Percentiles rank a stretch among this genome's conserved stretches.
phyloP scores from a whole-genome alignment of 305 asterid species.

The Fraxinus sp. region DNA sequence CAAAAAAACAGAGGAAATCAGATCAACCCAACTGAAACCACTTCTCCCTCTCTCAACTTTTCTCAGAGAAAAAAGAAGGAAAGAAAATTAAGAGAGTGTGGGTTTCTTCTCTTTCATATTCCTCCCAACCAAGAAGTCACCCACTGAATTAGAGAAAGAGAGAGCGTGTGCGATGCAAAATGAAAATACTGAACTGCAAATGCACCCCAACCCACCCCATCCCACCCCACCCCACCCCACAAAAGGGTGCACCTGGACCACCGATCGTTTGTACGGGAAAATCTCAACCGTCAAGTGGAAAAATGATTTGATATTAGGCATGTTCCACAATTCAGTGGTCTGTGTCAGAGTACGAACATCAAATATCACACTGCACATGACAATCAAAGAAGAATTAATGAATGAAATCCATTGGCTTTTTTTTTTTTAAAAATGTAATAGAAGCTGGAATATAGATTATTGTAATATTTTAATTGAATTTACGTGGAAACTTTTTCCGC shows the following conservation, averaged over 20 bases:
- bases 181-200: not conserved
- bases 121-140: conserved; percentile 83
- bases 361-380: conserved; percentile 18
- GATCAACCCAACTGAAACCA: conserved; percentile 31
- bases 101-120: conserved; percentile 51
- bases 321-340: conserved; percentile 60
- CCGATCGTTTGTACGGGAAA: not conserved
- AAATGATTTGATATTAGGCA: conserved; percentile 48
- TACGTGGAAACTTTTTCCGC: not conserved
- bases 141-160: conserved; percentile 27
- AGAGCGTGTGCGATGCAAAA: conserved; percentile 14
- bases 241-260: not conserved
- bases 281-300: conserved; percentile 25
- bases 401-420: not conserved
- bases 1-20: conserved; percentile 17
- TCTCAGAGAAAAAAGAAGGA: conserved; percentile 15
- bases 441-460: too few relatives aligned
- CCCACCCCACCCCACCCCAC: not conserved
- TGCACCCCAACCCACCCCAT: not conserved
- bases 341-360: conserved; percentile 54
- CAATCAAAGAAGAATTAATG: not conserved
- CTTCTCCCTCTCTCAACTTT: conserved; percentile 26
- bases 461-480: too few relatives aligned
- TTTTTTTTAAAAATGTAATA: too few relatives aligned
- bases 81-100: conserved; percentile 29